A percentile compares a stretch with the other conserved stretches of the same genome.
Conservation (phyloP, 2,329 filamentous ascomycete genomes). For the Fusarium sp. region DNA sequence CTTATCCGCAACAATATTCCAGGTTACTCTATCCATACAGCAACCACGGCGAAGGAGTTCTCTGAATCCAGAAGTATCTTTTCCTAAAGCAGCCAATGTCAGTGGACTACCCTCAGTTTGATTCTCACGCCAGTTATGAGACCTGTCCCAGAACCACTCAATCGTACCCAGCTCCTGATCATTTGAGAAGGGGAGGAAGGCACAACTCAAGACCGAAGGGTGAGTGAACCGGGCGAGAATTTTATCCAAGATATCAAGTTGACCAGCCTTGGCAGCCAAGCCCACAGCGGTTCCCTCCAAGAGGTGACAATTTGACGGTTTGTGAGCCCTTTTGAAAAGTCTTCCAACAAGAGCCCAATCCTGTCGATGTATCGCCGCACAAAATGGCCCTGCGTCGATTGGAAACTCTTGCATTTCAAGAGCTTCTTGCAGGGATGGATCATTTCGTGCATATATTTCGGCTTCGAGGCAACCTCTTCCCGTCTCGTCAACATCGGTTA, state of each 20-base stretch:
- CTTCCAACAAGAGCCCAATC: background rate
- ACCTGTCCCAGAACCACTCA: too few species aligned
- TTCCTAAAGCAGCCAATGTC: rapidly evolving
- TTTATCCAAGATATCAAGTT: rapidly evolving
- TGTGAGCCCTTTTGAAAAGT: rapidly evolving
- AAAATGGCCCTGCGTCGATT: background rate
- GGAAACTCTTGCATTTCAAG: background rate
- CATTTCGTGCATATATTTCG: background rate
- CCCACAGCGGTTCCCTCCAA: background rate
- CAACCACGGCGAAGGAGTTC: background rate
- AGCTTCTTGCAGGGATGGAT: rapidly evolving
- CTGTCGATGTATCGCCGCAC: rapidly evolving
- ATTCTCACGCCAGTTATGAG: too few species aligned
- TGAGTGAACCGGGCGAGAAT: background rate
- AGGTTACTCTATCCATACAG: rapidly evolving
- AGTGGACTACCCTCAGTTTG: background rate
- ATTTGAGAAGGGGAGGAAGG: too few species aligned
- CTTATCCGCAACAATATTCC: rapidly evolving
- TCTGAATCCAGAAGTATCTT: background rate
- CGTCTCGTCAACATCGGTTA: rapidly evolving
- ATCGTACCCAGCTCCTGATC: too few species aligned
- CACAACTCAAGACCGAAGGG: rapidly evolving
- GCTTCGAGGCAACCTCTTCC: rapidly evolving
- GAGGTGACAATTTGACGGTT: rapidly evolving
- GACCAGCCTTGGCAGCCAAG: rapidly evolving